Percentiles rank a stretch among this genome's conserved stretches.
Conservation (phyloP, 2,329 filamentous ascomycete genomes). For the Tolypocladium endophyticum region DNA sequence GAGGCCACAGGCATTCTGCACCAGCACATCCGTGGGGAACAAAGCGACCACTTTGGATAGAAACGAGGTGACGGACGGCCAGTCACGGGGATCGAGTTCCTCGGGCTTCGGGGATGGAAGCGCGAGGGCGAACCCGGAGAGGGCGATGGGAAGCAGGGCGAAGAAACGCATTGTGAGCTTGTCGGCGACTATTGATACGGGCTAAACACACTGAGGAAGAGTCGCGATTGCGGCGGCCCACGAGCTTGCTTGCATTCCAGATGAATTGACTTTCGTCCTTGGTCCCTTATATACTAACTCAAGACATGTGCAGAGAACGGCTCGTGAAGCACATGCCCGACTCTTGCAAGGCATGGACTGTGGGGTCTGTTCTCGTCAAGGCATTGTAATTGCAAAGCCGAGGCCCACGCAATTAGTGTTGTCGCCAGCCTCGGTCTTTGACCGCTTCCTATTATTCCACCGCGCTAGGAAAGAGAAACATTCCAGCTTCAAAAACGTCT, state of each 20-base stretch:
- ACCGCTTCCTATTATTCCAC: not conserved
- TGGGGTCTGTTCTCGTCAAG: not conserved
- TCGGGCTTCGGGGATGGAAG: not conserved
- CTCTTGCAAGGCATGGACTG: not conserved
- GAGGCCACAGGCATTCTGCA: constrained; percentile 6
- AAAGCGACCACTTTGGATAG: constrained; percentile 3
- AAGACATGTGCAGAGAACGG: not conserved
- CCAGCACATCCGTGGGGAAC: constrained; percentile 6
- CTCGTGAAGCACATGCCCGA: not conserved
- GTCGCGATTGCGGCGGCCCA: not conserved
- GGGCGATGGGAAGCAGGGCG: not conserved
- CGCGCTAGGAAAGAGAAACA: too few species aligned
- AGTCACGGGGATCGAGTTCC: not conserved
- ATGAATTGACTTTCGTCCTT: not conserved
- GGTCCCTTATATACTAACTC: not conserved
- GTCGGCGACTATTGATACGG: not conserved
- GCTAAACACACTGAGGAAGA: not conserved
- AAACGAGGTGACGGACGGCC: constrained; percentile 3
- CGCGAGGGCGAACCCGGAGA: not conserved
- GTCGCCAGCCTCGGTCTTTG: not conserved
- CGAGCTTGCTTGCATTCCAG: not conserved
- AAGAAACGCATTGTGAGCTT: not conserved
- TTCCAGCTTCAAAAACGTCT: too few species aligned
- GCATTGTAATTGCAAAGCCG: not conserved
- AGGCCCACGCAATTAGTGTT: not conserved